phyloP scores from a whole-genome alignment of 306 rosid genomes.

The Cucurbita argyrosperma region DNA sequence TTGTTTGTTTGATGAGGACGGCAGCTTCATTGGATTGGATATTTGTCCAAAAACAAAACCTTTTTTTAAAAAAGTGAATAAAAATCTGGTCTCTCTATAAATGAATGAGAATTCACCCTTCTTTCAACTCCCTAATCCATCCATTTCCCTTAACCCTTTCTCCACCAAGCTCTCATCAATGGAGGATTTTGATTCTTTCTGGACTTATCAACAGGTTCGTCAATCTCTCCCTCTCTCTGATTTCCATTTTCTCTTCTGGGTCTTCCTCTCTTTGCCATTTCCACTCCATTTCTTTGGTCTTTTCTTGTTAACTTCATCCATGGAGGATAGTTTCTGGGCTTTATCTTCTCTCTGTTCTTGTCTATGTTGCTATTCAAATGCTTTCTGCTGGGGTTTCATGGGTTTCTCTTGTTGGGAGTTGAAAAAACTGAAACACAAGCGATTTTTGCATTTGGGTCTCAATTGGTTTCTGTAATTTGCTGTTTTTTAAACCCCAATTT shows the following conservation, averaged over 20 bases:
- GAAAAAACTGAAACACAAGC: neutral
- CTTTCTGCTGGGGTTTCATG: neutral
- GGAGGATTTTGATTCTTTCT: slow-evolving; percentile 5
- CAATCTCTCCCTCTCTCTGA: neutral
- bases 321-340: neutral
- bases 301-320: too few relatives aligned
- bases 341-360: neutral
- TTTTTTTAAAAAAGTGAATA: neutral
- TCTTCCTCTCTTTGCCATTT: neutral
- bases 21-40: neutral
- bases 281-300: too few relatives aligned
- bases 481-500: neutral
- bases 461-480: neutral
- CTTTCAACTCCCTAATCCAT: slow-evolving; percentile 5
- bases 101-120: neutral
- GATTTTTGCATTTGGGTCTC: neutral
- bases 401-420: neutral
- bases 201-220: slow-evolving; percentile 11
- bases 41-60: neutral
- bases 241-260: neutral
- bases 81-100: neutral
- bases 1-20: neutral
- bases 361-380: neutral
- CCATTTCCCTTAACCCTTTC: neutral
- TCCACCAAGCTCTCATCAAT: neutral